A percentile compares a stretch with the other conserved stretches of the same genome.
Conservation (phyloP, 2,329 filamentous ascomycete genomes). For the Aciculosporium take region DNA sequence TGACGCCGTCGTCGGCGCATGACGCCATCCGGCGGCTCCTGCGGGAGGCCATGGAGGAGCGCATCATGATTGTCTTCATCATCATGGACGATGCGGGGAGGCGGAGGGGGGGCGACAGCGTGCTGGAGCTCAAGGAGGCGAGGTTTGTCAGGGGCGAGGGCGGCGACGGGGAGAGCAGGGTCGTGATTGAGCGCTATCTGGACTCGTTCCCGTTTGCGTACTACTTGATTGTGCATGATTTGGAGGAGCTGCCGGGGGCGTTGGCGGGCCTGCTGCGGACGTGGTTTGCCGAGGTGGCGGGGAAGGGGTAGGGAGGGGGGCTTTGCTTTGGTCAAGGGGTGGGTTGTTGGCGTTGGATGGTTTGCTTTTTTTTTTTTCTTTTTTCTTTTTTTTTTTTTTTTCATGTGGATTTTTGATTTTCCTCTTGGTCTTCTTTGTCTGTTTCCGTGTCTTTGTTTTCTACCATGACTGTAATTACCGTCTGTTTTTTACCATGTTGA, state of each 20-base stretch:
- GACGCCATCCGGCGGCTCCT: constrained; percentile 70
- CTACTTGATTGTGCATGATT: constrained; percentile 85
- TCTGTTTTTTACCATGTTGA: too few relatives aligned
- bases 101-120: constrained; percentile 45
- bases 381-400: neutral
- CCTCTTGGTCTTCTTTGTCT: neutral
- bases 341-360: neutral
- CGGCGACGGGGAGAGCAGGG: constrained; percentile 41
- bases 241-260: constrained; percentile 79
- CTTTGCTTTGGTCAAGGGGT: too few relatives aligned
- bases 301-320: too few relatives aligned
- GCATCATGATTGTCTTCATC: constrained; percentile 97
- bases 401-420: too few relatives aligned
- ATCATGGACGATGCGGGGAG: constrained; percentile 60
- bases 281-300: constrained; percentile 72
- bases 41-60: constrained; percentile 76
- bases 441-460: neutral
- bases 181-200: constrained; percentile 80
- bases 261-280: constrained; percentile 79
- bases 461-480: too few relatives aligned
- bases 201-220: constrained; percentile 96
- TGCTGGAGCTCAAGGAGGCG: constrained; percentile 79
- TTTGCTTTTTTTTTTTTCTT: constrained; percentile 3
- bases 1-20: constrained; percentile 71
- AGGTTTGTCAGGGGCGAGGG: constrained; percentile 54